Evolutionary conservation across 2,329 filamentous ascomycete genomes (phyloP), one percentile per base, ranked within the genome.

Genomic region (Nannizziopsis arthrosporioides): DNA sequence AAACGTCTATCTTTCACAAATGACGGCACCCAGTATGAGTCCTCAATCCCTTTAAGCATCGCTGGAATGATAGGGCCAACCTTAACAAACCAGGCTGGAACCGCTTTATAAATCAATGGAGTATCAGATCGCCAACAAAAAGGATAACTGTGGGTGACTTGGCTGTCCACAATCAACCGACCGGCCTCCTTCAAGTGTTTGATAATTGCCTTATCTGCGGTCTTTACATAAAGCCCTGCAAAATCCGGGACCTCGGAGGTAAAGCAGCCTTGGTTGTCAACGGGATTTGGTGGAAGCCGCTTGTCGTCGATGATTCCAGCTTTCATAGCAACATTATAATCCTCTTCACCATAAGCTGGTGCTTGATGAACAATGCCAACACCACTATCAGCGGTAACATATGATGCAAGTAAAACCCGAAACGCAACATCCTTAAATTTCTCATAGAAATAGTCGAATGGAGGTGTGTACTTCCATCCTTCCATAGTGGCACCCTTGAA

Each of bases 61-160:
- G 89, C 72, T 1, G 88, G 87, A 44, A 94, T 80, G 57, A 88
- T 84, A 51, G 84, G 78, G 14, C 82, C 78, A 41, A 95, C 86
- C 64, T 85, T 86, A 59, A 96, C 84, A 63, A 95, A 95, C 90
- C 90, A 96, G 0, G 88, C 87, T 7, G 89, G 85, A 14, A 95
- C 87, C 19, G 90, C 87, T 55, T 85, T 80, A 68, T 94, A 92
- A 58, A 96, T 94, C 53, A 96, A 75, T 27, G 88, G 90, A 0
- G 86, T 95, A 62, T 95, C 90, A n/a, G 88, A 94, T 52, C 90
- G 80, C 70, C 85, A 88, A 66, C 90, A 95, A 77, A 90, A 90
- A 15, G 87, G 88, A 65, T 94, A 93, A 58, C 85, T 90, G 71
- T 96, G 90, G 61, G 77, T 86, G 53, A 94, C 77, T 66, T 93